Base-by-base conservation (phyloP, 768 basidiomycete genomes). In the Coprinopsis sp. region DNA sequence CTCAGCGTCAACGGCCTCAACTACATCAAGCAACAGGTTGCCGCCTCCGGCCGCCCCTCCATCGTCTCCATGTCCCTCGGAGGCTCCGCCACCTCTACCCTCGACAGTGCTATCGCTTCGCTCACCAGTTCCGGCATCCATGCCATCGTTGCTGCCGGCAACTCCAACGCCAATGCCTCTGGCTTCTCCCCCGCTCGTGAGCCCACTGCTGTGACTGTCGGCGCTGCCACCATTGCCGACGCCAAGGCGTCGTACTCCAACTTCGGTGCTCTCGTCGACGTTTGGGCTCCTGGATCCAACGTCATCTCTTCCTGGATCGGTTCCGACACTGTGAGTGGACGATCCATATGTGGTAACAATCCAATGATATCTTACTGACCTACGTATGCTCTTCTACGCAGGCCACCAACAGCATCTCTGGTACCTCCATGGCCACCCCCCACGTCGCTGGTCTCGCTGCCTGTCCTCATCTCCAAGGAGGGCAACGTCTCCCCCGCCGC, bases 361-460 rank as follows among this genome's bases (percentile, higher is more conserved):
- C 37, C n/a, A 30, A 19, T 33, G 22, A 31, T 41, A n/a, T 31
- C n/a, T n/a, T n/a, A n/a, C n/a, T n/a, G n/a, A n/a, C n/a, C n/a
- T n/a, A n/a, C n/a, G n/a, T n/a, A n/a, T 21, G 13, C 22, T 37
- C 14, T 21, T 42, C 30, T 24, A n/a, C 29, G n/a, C 13, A 59
- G 60, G 58, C 59, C 23, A 59, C 58, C 14, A 54, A 52, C 37
- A 46, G 30, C 41, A 56, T 56, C 33, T 60, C 55, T 28, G 61
- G 61, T 6, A 59, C 60, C 6, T 60, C 57, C 25, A 67, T 65
- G 68, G 53, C 60, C 6, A 54, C 60, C 24, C 67, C 71, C 31
- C 67, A 71, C 49, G 51, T 72, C 39, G 58, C 69, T 18, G 70
- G 70, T 22, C 52, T 71, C 25, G 58, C 68, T 34, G 69, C 71